These are phyloP conservation scores for Ehretia macrophylla DNA, from an alignment of 257 asterid genomes.

Conservation along the genomic window DNA sequence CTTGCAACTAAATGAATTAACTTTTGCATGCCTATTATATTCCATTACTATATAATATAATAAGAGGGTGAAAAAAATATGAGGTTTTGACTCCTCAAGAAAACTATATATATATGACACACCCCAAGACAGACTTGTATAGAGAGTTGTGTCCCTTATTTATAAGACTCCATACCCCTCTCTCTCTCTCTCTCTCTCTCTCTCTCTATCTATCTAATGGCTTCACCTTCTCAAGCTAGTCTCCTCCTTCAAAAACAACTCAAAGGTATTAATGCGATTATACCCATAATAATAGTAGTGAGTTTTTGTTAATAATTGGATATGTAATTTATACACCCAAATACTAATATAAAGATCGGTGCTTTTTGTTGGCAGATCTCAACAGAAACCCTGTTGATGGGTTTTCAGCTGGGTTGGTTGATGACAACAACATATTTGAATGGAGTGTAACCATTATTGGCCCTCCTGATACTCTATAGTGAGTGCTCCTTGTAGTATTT, in stretches of 20 bases:
- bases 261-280: constrained; percentile 43
- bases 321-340: constrained; percentile 32
- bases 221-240: constrained; percentile 41
- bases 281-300: constrained; percentile 1
- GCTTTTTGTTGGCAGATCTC: constrained; percentile 70
- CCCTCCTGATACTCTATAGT: constrained; percentile 96
- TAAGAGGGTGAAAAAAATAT: no score
- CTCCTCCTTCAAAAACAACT: constrained; percentile 96
- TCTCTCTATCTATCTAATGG: background rate
- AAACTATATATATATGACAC: no score
- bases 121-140: no score
- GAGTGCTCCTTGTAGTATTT: constrained; percentile 26
- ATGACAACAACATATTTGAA: constrained; percentile 79
- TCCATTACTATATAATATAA: no score
- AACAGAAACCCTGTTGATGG: constrained; percentile 90
- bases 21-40: no score
- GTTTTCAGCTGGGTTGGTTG: constrained; percentile 92
- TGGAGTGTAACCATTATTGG: constrained; percentile 98
- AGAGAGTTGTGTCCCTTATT: no score
- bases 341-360: constrained; percentile 39
- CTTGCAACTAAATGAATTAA: no score
- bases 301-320: background rate
- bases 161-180: no score
- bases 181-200: constrained; percentile 1
- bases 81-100: no score